Base-by-base conservation (phyloP, 371 early-diverging fungal genomes). In the Rhizomucor pusillus region DNA sequence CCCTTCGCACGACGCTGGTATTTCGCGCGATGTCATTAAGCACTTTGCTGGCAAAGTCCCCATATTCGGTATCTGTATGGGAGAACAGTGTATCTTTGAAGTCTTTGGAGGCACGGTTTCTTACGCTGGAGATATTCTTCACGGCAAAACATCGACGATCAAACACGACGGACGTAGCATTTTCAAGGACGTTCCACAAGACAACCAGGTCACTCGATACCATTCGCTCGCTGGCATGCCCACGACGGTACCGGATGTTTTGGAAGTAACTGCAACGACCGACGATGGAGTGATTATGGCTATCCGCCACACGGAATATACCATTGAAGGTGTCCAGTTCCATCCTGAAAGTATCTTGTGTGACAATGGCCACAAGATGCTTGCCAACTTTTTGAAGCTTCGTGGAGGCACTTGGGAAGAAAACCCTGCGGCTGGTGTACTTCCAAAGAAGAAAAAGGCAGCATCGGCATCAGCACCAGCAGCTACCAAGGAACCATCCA, bases 311-410 rank as follows among this genome's bases (percentile, higher is more conserved):
- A 85, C 79, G 64, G 78, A 80, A 25, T 93, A 71, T 56, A 87
- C 91, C 10, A 83, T 98, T 39, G 97, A 96, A 75, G 97, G 98
- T 53, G 92, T 98, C 5, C 98, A 98, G 66, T 98, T 87, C 77
- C 98, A 98, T 64, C 98, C 98, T 0, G 98, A 98, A 74, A 90
- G 90, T 71, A 92, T 98, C 48, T 81, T 95, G 41, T 90, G 91
- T 59, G 94, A 95, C 62, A 75, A 93, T 60, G 98, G 98, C 13
- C 82, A 84, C 59, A 74, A 67, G 9, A 86, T 97, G 81, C 79
- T 97, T 61, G 73, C 63, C 52, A 96, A 95, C 79, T 98, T 98
- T 65, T 78, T 98, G 69, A 67, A 59, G 25, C 84, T 94, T 70
- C 63, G 80, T 39, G 93, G 94, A 23, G 96, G 96, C 49, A 80